A percentile compares a stretch with the other conserved stretches of the same genome.
These are phyloP conservation scores for Pythium graminicola DNA, from an alignment of 352 stramenopile genomes.

Conservation along the genomic window DNA sequence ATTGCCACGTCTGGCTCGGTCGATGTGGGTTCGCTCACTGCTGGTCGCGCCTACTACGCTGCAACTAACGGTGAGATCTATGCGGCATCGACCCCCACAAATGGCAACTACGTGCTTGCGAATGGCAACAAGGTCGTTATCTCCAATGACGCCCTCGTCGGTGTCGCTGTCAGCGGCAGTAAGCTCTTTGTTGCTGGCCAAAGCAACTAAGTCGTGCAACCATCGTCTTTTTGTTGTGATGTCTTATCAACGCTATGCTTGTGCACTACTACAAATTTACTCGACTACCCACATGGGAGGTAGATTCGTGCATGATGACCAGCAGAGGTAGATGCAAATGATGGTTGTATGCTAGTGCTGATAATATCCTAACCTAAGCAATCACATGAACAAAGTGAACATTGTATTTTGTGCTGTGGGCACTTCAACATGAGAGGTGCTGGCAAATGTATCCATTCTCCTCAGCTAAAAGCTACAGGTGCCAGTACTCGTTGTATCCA, in stretches of 20 bases:
- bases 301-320: background rate
- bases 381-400: background rate
- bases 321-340: background rate
- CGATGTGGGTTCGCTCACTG: slow-evolving; percentile 33
- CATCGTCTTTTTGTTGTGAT: background rate
- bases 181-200: slow-evolving; percentile 44
- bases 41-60: slow-evolving; percentile 60
- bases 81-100: slow-evolving; percentile 35
- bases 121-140: slow-evolving; percentile 67
- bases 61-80: slow-evolving; percentile 59
- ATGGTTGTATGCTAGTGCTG: background rate
- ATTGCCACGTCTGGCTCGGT: slow-evolving; percentile 60
- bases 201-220: slow-evolving; percentile 13
- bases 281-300: slow-evolving; percentile 3
- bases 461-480: too few relatives aligned
- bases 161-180: slow-evolving; percentile 51
- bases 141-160: slow-evolving; percentile 68
- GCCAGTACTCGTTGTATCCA: too few relatives aligned
- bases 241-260: background rate
- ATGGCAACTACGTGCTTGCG: slow-evolving; percentile 52
- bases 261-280: background rate
- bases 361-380: background rate
- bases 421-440: too few relatives aligned
- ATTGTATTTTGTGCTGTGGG: too few relatives aligned
- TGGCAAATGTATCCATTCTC: too few relatives aligned